A percentile compares a stretch with the other conserved stretches of the same genome.
These are phyloP conservation scores for Penicillium salamii DNA, from an alignment of 495 filamentous ascomycete species.

Conservation along the genomic window DNA sequence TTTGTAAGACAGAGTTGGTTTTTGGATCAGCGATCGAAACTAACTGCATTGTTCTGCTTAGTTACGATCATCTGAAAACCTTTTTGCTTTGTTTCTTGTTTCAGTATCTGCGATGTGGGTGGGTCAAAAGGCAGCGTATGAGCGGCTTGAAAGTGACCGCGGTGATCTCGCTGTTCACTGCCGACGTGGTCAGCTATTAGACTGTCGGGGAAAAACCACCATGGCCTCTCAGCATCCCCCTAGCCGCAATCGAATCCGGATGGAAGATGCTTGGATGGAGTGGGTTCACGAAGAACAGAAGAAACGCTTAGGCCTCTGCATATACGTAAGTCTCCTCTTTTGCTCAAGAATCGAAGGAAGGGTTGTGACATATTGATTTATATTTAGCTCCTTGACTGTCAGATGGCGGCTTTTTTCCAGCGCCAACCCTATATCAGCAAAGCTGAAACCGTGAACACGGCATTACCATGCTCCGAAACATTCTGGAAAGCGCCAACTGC, in stretches of 20 bases:
- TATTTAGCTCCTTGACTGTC: conserved; percentile 20
- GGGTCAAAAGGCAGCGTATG: conserved; percentile 22
- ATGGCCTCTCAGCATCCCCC: conserved; percentile 1
- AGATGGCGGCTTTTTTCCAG: conserved; percentile 23
- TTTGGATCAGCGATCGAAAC: not conserved
- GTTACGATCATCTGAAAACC: conserved; percentile 18
- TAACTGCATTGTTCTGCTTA: not conserved
- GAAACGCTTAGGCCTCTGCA: conserved; percentile 24
- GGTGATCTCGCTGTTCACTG: conserved; percentile 22
- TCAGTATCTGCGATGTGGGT: conserved; percentile 24
- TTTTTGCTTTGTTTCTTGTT: conserved; percentile 23
- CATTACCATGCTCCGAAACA: conserved; percentile 20
- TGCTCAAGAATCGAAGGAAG: not conserved
- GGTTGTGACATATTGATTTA: not conserved
- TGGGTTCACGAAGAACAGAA: conserved; percentile 23
- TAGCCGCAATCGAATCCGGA: conserved; percentile 6
- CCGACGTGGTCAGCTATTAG: conserved; percentile 18
- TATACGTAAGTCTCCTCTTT: conserved; percentile 16
- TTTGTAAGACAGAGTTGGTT: conserved; percentile 9
- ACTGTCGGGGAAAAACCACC: conserved; percentile 16
- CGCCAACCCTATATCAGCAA: conserved; percentile 25
- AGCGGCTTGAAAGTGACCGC: conserved; percentile 22
- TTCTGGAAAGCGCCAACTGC: conserved; percentile 17
- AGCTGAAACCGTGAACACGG: conserved; percentile 22
- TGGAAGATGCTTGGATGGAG: conserved; percentile 18